Evolutionary conservation across 2,329 filamentous ascomycete species (phyloP).

Genomic region (Emergomyces pasteurianus): DNA sequence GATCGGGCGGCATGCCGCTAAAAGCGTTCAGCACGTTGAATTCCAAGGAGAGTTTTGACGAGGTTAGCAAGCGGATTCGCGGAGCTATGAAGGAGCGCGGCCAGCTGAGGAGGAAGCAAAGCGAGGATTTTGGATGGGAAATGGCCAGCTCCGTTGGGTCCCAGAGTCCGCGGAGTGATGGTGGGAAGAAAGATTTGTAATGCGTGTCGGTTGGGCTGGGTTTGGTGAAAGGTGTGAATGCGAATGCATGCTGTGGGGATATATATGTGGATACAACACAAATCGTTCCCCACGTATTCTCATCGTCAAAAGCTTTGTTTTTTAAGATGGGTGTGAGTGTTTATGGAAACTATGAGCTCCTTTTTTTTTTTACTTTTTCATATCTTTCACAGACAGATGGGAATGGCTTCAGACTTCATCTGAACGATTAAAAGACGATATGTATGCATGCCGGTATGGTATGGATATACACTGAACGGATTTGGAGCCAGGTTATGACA

Average conservation of each 20-base stretch:
- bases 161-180: constrained; percentile 24
- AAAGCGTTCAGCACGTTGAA: constrained; percentile 57
- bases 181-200: constrained; percentile 26
- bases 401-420: not conserved
- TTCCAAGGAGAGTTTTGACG: constrained; percentile 60
- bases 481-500: not conserved
- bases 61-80: constrained; percentile 72
- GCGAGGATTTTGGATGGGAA: constrained; percentile 30
- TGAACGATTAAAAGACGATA: not conserved
- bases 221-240: no score
- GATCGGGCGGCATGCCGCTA: constrained; percentile 51
- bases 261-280: no score
- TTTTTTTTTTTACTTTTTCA: not conserved
- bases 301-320: no score
- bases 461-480: not conserved
- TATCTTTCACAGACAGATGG: not conserved
- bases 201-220: not conserved
- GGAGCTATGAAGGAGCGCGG: constrained; percentile 74
- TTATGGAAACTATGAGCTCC: not conserved
- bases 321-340: no score
- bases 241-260: no score
- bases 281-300: no score
- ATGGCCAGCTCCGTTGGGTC: constrained; percentile 26
- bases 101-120: constrained; percentile 44
- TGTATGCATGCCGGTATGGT: not conserved